Evolutionary conservation across 2,329 filamentous ascomycete species (phyloP).

Genomic region (Salinomyces thailandicus): DNA sequence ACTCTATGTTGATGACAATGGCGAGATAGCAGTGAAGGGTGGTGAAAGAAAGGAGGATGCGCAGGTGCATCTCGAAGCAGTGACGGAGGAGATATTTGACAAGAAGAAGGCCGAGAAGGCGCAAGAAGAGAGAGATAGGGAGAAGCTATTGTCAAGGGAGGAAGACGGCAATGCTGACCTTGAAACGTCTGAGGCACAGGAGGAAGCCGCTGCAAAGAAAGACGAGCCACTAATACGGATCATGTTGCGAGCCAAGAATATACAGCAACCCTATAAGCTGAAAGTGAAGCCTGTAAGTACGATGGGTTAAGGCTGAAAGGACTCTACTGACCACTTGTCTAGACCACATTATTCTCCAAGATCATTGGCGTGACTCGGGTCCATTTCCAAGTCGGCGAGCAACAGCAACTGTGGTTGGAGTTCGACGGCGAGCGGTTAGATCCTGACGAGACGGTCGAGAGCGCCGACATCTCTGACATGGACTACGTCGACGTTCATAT

Average conservation of each 20-base stretch:
- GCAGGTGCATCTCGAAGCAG: conserved; percentile 65
- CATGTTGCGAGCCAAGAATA: conserved; percentile 42
- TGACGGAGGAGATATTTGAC: conserved; percentile 55
- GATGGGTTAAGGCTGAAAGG: too few species aligned
- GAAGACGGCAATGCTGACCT: conserved; percentile 9
- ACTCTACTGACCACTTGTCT: conserved; percentile 19
- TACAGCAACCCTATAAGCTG: conserved; percentile 40
- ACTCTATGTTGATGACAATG: conserved; percentile 39
- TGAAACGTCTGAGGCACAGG: conserved; percentile 25
- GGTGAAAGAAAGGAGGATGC: conserved; percentile 40
- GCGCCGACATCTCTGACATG: conserved; percentile 63
- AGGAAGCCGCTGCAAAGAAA: conserved; percentile 10
- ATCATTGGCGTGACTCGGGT: conserved; percentile 51
- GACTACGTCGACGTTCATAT: conserved; percentile 67
- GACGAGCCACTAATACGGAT: conserved; percentile 34
- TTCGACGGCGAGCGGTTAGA: conserved; percentile 69
- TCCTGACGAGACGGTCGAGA: conserved; percentile 48
- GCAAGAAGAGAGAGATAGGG: conserved; percentile 9
- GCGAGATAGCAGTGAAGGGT: conserved; percentile 33
- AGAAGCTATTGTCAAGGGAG: conserved; percentile 3
- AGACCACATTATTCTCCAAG: conserved; percentile 50
- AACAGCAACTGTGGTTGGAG: conserved; percentile 49
- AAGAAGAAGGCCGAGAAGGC: conserved; percentile 42
- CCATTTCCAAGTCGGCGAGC: conserved; percentile 41
- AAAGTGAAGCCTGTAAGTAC: conserved; percentile 37